Percentiles rank a stretch among this genome's conserved stretches.
Evolutionary conservation across 805 yeast species (phyloP).

Genomic region (Kodamaea jinghongensis): DNA sequence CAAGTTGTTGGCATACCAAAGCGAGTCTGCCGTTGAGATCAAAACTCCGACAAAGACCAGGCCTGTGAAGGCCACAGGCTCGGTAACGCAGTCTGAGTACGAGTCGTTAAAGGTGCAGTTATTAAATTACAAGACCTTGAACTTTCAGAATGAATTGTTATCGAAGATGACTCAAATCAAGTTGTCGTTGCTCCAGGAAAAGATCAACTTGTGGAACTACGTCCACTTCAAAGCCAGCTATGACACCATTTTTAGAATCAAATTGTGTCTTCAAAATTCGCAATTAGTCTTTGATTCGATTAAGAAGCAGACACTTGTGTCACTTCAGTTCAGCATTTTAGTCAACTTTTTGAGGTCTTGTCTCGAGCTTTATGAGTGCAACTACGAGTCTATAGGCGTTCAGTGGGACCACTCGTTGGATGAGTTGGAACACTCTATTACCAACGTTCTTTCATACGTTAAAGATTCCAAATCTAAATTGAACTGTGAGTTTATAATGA

Average conservation of each 20-base stretch:
- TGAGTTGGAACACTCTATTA: constrained; percentile 1
- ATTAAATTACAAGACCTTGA: constrained; percentile 10
- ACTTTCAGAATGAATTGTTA: constrained; percentile 11
- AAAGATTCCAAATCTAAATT: constrained; percentile 2
- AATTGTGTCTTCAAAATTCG: not conserved
- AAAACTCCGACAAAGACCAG: constrained; percentile 3
- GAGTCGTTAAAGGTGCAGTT: constrained; percentile 15
- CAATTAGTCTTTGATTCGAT: constrained; percentile 4
- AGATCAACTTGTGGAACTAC: constrained; percentile 1
- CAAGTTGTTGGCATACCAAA: constrained; percentile 19
- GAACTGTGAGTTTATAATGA: constrained; percentile 1
- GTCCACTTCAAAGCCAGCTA: not conserved
- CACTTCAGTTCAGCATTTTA: constrained; percentile 1
- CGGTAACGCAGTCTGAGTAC: constrained; percentile 6
- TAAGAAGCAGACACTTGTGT: not conserved
- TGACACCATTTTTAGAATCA: constrained; percentile 5
- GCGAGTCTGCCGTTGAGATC: constrained; percentile 2
- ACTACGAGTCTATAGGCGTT: too few relatives aligned
- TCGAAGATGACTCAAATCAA: constrained; percentile 14
- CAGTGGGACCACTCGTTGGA: not conserved
- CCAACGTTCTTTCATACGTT: not conserved
- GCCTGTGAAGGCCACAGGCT: not conserved
- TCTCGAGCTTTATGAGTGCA: constrained; percentile 4
- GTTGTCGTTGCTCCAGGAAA: constrained; percentile 9
- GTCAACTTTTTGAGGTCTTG: not conserved